Evolutionary conservation across 768 basidiomycete genomes (phyloP), one percentile per base, ranked within the genome.

Genomic region (Hortiboletus flavorubellus): DNA sequence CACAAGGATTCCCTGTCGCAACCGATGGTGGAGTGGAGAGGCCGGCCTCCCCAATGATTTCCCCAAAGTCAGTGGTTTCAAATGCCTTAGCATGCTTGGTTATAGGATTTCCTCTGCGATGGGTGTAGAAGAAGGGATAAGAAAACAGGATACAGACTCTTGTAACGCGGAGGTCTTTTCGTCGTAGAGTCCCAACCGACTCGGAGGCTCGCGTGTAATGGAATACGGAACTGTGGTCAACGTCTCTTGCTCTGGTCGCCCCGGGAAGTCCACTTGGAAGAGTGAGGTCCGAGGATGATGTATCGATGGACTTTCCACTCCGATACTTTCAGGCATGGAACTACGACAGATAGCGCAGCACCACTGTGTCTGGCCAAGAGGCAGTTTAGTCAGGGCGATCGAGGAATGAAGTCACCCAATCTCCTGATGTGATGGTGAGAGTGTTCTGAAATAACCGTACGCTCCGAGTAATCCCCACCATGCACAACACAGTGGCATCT

Each of bases 201-300:
- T 78, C 0, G 77, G 77, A 49, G 76, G 74, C 56, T 79, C 79
- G 43, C 10, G 60, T 55, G 67, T 87, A 86, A 66, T 96, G 93
- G 73, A 96, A 95, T 59, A 96, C 86, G 48, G 93, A 79, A 39
- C 85, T 85, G 14, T 92, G 91, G 69, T 97, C 94, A 64, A 95
- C 76, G 2, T 80, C 78, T 9, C 94, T 93, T 14, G 85, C 82
- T 46, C 94, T 85, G 1, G 93, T 95, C 2, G 91, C 92, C 15
- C 94, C 93, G 5, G 93, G 92, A 0, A 96, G 75, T 2, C 93
- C 93, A 51, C 84, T 84, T n/a, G 93, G 71, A 4, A 93, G 93
- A 1, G 94, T 94, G 38, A 97, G 80, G 3, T 93, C 93, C 94
- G 96, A 96, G 37, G 83, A 86, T 1, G 92, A 86, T 1, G 92